These are phyloP conservation scores for Leersia perrieri DNA, from an alignment of 176 grass and related monocot species.

Conservation along the genomic window DNA sequence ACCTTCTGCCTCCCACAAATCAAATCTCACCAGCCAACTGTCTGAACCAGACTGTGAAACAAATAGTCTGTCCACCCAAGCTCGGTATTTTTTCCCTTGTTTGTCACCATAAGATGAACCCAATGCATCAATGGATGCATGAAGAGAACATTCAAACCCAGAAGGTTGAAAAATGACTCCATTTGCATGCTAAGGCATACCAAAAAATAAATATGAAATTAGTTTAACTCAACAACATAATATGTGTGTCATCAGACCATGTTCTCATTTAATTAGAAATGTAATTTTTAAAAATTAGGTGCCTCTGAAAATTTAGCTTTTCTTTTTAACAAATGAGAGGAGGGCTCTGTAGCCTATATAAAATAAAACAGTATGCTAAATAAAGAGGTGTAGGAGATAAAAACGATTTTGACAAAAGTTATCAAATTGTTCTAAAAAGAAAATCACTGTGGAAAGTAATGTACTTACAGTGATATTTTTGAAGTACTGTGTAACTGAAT, in stretches of 20 bases:
- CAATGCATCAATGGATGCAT: slow-evolving; percentile 51
- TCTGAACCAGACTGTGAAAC: slow-evolving; percentile 55
- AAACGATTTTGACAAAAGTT: not conserved
- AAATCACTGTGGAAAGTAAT: slow-evolving; percentile 10
- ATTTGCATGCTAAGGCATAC: slow-evolving; percentile 50
- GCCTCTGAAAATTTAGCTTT: not conserved
- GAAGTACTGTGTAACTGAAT: slow-evolving; percentile 43
- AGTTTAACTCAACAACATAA: not conserved
- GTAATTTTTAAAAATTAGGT: not conserved
- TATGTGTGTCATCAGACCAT: not conserved
- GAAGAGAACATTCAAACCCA: slow-evolving; percentile 58
- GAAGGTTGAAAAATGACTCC: slow-evolving; percentile 63
- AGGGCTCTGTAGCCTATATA: not conserved
- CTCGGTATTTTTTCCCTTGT: slow-evolving; percentile 57
- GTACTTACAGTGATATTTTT: slow-evolving; percentile 64
- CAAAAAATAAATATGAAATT: slow-evolving; percentile 17
- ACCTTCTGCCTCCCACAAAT: slow-evolving; percentile 83
- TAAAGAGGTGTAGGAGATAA: not conserved
- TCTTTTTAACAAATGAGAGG: not conserved
- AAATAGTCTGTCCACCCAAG: slow-evolving; percentile 78
- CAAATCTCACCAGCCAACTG: slow-evolving; percentile 72
- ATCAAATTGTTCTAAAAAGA: not conserved
- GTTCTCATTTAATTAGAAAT: not conserved
- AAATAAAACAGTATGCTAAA: not conserved
- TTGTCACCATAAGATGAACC: slow-evolving; percentile 66